Conservation (phyloP, 2,329 filamentous ascomycete species). For the Harringtonia lauricola region DNA sequence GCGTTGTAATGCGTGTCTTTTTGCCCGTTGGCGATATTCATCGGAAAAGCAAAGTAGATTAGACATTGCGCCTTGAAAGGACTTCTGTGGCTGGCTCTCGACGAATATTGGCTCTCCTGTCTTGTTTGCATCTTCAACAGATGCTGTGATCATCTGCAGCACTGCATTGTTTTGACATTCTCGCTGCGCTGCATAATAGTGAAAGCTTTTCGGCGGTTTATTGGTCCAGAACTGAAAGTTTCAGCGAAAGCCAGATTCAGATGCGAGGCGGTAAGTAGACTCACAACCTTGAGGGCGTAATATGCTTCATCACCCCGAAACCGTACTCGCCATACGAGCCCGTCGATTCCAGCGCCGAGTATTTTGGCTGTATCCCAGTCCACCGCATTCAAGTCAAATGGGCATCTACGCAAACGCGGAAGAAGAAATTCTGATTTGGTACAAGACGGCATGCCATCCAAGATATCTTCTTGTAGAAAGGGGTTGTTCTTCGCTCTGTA, state of each 20-base stretch:
- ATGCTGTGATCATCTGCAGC: not conserved
- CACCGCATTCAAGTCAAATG: not conserved
- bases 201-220: not conserved
- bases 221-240: not conserved
- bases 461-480: not conserved
- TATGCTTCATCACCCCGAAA: not conserved
- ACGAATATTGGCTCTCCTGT: not conserved
- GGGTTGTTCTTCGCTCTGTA: not conserved
- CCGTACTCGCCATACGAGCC: not conserved
- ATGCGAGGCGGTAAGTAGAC: not conserved
- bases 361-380: not conserved
- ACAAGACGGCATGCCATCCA: not conserved
- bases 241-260: not conserved
- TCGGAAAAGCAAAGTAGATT: not conserved
- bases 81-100: not conserved
- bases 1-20: not conserved
- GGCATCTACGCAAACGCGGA: not conserved
- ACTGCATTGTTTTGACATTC: not conserved
- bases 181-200: not conserved
- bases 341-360: not conserved
- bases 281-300: not conserved
- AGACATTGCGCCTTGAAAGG: not conserved
- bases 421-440: not conserved
- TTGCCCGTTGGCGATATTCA: not conserved
- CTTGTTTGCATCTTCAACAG: not conserved